Evolutionary conservation across 1,284 basidiomycete genomes (phyloP).

Genomic region (Rhodotorula glutinis): DNA sequence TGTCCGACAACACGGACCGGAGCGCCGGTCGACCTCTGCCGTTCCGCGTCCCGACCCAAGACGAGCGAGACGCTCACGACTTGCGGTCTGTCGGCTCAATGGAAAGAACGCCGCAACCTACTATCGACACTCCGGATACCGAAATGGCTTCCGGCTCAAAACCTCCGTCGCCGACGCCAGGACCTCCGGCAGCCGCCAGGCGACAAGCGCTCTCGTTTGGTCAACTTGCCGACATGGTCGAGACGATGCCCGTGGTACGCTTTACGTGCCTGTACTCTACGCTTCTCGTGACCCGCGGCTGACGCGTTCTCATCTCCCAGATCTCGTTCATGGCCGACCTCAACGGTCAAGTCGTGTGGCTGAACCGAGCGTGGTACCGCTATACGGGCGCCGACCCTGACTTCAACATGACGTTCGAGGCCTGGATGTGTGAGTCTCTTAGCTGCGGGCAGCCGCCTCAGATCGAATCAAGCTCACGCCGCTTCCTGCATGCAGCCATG

Average conservation of each 20-base stretch:
- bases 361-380: conserved; percentile 16
- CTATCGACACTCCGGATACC: neutral
- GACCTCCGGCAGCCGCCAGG: neutral
- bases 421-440: conserved; percentile 10
- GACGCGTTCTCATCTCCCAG: neutral
- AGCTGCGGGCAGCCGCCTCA: accelerated
- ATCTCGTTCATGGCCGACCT: conserved; percentile 18
- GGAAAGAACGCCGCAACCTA: neutral
- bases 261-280: neutral
- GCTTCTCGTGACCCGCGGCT: too few relatives aligned
- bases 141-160: too few relatives aligned
- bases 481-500: neutral
- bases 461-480: neutral
- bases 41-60: neutral
- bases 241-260: conserved; percentile 8
- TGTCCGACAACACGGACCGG: neutral
- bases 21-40: neutral
- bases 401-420: neutral
- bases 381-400: conserved; percentile 12
- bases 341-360: conserved; percentile 20
- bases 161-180: neutral
- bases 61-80: neutral
- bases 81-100: neutral
- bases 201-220: neutral
- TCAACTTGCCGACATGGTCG: conserved; percentile 10